phyloP scores from a whole-genome alignment of 768 basidiomycete species.

The Lentinula lateritia region DNA sequence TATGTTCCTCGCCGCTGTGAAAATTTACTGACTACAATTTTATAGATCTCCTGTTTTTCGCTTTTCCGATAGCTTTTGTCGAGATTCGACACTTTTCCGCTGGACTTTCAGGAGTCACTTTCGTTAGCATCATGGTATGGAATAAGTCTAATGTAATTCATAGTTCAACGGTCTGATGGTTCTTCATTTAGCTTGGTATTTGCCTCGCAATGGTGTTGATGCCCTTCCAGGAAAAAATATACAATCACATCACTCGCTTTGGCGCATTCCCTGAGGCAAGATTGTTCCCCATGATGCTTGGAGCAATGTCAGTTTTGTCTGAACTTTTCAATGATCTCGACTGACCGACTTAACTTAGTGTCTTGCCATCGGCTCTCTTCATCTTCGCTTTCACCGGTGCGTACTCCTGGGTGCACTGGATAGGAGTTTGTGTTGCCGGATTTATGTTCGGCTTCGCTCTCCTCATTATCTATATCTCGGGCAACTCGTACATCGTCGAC shows the following conservation, averaged over 20 bases:
- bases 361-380: constrained; percentile 36
- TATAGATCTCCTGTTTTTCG: constrained; percentile 35
- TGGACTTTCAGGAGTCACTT: constrained; percentile 36
- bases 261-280: constrained; percentile 38
- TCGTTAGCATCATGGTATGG: constrained; percentile 37
- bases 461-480: constrained; percentile 37
- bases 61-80: constrained; percentile 37
- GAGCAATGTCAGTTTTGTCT: constrained; percentile 26
- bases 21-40: not conserved
- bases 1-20: not conserved
- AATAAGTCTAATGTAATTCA: not conserved
- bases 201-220: constrained; percentile 23
- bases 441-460: constrained; percentile 34
- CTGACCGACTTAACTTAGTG: constrained; percentile 9
- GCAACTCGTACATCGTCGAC: constrained; percentile 41
- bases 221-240: constrained; percentile 28
- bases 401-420: constrained; percentile 33
- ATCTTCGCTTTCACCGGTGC: constrained; percentile 40
- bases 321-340: not conserved
- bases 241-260: constrained; percentile 25
- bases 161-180: not conserved
- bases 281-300: constrained; percentile 35
- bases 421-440: constrained; percentile 32
- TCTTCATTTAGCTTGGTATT: constrained; percentile 26
- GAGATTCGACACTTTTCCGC: constrained; percentile 33